Percentiles rank a stretch among this genome's conserved stretches.
These are phyloP conservation scores for Geoglossum cookeanum DNA, from an alignment of 2,329 filamentous ascomycete genomes.

Conservation along the genomic window DNA sequence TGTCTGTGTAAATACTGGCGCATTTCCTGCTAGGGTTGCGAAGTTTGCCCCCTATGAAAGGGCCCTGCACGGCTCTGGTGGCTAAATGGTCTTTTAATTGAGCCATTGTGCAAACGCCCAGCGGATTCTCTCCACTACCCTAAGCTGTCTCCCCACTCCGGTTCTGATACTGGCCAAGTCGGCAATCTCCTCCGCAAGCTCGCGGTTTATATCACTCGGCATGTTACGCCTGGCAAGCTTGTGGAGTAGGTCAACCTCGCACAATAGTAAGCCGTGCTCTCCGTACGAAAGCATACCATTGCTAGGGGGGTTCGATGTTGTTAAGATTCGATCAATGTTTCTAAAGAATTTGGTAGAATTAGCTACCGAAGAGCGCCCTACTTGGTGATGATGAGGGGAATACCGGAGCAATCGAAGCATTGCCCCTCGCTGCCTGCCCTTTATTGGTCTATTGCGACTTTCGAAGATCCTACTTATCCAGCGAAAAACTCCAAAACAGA, in stretches of 20 bases:
- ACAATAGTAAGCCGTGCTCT: conserved; percentile 76
- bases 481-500: conserved; percentile 52
- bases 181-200: conserved; percentile 75
- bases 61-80: too few species aligned
- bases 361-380: not conserved
- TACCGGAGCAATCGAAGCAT: conserved; percentile 58
- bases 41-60: too few species aligned
- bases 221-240: conserved; percentile 47
- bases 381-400: conserved; percentile 4
- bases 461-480: conserved; percentile 56
- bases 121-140: conserved; percentile 62
- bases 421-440: conserved; percentile 45
- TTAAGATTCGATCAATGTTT: conserved; percentile 58
- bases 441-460: conserved; percentile 46
- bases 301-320: conserved; percentile 35
- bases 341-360: conserved; percentile 15
- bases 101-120: conserved; percentile 82
- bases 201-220: conserved; percentile 54
- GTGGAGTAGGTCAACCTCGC: conserved; percentile 71
- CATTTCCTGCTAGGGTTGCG: too few species aligned
- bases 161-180: conserved; percentile 66
- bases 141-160: conserved; percentile 58
- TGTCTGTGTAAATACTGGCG: too few species aligned
- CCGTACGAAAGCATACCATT: conserved; percentile 71
- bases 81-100: conserved; percentile 5